Evolutionary conservation across 2,329 filamentous ascomycete species (phyloP), one percentile per base, ranked within the genome.

Genomic region (Talaromyces sp.): DNA sequence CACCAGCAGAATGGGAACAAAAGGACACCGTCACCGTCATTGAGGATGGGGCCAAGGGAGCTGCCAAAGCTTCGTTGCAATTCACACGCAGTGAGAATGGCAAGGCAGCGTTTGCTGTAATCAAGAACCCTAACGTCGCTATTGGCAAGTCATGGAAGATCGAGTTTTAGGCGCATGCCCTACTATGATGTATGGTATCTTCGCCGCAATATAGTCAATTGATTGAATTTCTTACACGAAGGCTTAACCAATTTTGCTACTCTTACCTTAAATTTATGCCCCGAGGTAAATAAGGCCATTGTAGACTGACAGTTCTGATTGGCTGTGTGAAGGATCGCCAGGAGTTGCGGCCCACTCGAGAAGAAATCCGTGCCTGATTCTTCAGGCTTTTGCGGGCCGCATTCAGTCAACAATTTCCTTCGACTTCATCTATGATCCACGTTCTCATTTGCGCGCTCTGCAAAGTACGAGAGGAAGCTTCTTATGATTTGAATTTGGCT

Each of bases 1-100:
- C 91, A 2, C 91, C 92, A 0, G 81, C 84, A 39, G 79, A 81
- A 22, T 97, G 93, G 93, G 85, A 85, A 68, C 81, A 80, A 58
- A 89, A 87, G 80, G 82, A 79, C 68, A 84, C 82, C 69, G 89
- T 88, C 1, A 74, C 73, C 7, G 75, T 83, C 35, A 73, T 75
- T 10, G 78, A 84, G 76, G 72, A 84, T 86, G 74, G 76, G n/a
- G 70, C 74, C 16, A 77, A 77, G 64, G 66, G 72, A n/a, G 75
- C 70, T 19, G 79, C 75, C 66, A 80, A 84, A 74, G 84, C 84
- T 3, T 84, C 85, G 13, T 79, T 89, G 66, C 82, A 91, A 49
- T 85, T 87, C 68, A 78, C 84, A 71, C 79, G 78, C 45, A 81
- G 79, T 16, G 77, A 80, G 27, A 80, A 78, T 3, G 83, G 82